Evolutionary conservation across 805 yeast genomes (phyloP).

Genomic region (Wickerhamiella vanderwaltii): DNA sequence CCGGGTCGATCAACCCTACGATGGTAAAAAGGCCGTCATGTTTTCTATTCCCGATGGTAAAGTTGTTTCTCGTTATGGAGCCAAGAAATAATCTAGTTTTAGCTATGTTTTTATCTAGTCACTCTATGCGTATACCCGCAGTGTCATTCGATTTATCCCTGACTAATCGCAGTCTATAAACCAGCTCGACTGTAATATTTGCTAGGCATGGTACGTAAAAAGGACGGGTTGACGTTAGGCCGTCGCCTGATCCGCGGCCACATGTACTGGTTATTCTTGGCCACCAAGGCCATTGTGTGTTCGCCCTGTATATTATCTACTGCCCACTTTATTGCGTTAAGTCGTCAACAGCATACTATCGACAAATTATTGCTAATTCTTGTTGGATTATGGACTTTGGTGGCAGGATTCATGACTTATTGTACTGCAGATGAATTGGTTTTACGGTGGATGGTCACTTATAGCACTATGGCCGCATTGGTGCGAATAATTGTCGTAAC

Average conservation of each 20-base stretch:
- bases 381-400: conserved; percentile 77
- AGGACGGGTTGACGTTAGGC: conserved; percentile 16
- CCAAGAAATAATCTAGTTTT: conserved; percentile 34
- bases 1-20: conserved; percentile 54
- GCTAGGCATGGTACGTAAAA: conserved; percentile 16
- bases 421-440: conserved; percentile 78
- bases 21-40: conserved; percentile 58
- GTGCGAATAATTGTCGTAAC: conserved; percentile 77
- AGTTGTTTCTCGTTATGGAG: conserved; percentile 61
- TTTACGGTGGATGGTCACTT: conserved; percentile 84
- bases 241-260: conserved; percentile 17
- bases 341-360: conserved; percentile 1
- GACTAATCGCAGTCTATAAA: too few species aligned
- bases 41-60: conserved; percentile 96
- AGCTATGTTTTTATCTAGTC: neutral
- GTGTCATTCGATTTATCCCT: too few species aligned
- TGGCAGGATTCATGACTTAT: conserved; percentile 72
- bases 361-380: conserved; percentile 44
- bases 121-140: too few species aligned
- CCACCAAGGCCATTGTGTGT: neutral
- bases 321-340: conserved; percentile 1
- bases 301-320: conserved; percentile 6
- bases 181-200: too few species aligned
- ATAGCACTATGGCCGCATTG: conserved; percentile 78
- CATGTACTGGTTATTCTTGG: conserved; percentile 17